Evolutionary conservation across 23 red algal species (phyloP).

Genomic region (Pyropia yezoensis): DNA sequence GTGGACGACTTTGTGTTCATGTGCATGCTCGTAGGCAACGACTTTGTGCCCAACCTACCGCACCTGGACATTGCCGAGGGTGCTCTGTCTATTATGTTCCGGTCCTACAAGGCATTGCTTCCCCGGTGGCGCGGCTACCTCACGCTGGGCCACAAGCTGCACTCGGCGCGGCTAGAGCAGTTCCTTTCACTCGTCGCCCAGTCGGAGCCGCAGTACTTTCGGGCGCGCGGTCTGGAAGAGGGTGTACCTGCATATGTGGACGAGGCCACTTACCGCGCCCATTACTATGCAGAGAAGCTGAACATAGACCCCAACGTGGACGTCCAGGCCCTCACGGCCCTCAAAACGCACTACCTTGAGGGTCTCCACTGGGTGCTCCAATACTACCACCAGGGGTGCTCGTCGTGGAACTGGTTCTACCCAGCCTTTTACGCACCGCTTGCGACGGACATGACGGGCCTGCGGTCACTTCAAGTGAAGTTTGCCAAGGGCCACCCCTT

Average conservation of each 20-base stretch:
- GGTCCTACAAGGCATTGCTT: conserved; percentile 81
- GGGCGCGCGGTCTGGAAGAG: conserved; percentile 56
- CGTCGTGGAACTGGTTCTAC: conserved; percentile 96
- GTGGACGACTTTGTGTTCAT: conserved; percentile 99
- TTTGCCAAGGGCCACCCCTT: conserved; percentile 91
- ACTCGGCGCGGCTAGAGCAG: conserved; percentile 73
- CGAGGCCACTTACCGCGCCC: conserved; percentile 23
- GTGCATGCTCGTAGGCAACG: conserved; percentile 98
- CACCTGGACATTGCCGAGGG: conserved; percentile 93
- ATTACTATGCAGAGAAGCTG: conserved; percentile 81
- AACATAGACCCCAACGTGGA: conserved; percentile 40
- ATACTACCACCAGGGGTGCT: conserved; percentile 93
- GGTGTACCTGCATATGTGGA: conserved; percentile 45
- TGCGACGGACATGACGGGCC: conserved; percentile 64
- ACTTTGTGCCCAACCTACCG: conserved; percentile 92
- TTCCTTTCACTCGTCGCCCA: conserved; percentile 65
- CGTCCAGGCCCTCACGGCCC: conserved; percentile 20
- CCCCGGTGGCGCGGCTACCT: conserved; percentile 86
- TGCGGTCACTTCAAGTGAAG: conserved; percentile 32
- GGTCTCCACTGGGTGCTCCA: conserved; percentile 95
- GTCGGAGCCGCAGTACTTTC: conserved; percentile 78
- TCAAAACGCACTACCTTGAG: conserved; percentile 72
- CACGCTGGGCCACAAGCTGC: conserved; percentile 61
- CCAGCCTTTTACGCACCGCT: conserved; percentile 80
- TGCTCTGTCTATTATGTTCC: conserved; percentile 88